phyloP scores from a whole-genome alignment of 1,284 basidiomycete genomes.

The Omphalotus olearius region DNA sequence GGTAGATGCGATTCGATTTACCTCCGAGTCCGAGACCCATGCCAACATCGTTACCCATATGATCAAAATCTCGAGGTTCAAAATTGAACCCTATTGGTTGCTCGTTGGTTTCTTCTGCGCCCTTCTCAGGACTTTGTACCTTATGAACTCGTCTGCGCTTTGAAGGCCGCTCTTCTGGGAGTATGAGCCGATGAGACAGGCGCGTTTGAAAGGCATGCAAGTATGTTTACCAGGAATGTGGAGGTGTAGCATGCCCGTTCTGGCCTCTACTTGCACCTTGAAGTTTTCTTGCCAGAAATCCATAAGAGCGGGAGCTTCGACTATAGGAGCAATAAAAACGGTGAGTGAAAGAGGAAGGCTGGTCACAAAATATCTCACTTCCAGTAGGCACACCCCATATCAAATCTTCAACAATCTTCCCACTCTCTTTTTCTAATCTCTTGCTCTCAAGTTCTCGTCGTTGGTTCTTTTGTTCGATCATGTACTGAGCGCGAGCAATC shows the following conservation, averaged over 20 bases:
- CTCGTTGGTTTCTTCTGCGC: constrained; percentile 20
- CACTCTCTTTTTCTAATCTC: constrained; percentile 51
- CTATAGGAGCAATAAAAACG: constrained; percentile 29
- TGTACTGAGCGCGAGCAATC: constrained; percentile 64
- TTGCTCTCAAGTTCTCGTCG: constrained; percentile 49
- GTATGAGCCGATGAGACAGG: background rate
- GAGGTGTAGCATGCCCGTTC: constrained; percentile 42
- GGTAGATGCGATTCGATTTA: constrained; percentile 6
- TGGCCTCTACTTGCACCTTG: constrained; percentile 61
- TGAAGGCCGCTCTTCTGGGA: constrained; percentile 24
- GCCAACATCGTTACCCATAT: constrained; percentile 18
- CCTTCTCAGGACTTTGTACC: constrained; percentile 8
- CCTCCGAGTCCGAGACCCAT: constrained; percentile 25
- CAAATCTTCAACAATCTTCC: constrained; percentile 53
- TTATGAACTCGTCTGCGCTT: constrained; percentile 28
- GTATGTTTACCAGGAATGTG: constrained; percentile 29
- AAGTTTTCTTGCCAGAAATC: constrained; percentile 72
- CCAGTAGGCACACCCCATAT: constrained; percentile 65
- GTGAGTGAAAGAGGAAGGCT: background rate
- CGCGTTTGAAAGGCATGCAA: background rate
- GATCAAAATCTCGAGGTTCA: too few species aligned
- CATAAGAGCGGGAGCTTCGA: constrained; percentile 56
- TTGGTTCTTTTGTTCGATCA: constrained; percentile 54
- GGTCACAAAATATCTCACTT: constrained; percentile 32
- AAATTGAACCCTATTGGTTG: background rate